Evolutionary conservation across 768 basidiomycete species (phyloP).

Genomic region (Amanita phalloides): DNA sequence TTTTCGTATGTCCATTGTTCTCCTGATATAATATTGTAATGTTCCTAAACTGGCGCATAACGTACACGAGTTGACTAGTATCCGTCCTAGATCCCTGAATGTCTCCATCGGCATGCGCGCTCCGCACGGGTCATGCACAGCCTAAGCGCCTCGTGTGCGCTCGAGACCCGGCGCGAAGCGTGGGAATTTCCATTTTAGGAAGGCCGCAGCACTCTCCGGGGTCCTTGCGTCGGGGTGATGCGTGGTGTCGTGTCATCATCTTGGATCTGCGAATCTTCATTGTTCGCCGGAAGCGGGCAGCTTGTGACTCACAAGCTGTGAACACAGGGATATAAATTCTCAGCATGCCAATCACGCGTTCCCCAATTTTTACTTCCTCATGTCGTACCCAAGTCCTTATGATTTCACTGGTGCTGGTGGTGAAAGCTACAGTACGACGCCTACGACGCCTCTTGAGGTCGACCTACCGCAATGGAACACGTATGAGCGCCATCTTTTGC

Average conservation of each 20-base stretch:
- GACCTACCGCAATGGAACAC: conserved; percentile 27
- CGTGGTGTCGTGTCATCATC: neutral
- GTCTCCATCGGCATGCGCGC: neutral
- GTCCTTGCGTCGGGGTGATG: neutral
- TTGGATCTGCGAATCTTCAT: conserved; percentile 13
- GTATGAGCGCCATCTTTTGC: conserved; percentile 29
- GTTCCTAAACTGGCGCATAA: conserved; percentile 3
- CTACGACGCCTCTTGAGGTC: conserved; percentile 33
- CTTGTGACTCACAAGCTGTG: conserved; percentile 3
- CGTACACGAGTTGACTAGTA: conserved; percentile 7
- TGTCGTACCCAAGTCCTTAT: conserved; percentile 23
- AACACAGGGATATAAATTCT: neutral
- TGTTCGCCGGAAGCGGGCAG: conserved; percentile 21
- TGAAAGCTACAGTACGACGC: conserved; percentile 17
- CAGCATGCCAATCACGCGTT: neutral
- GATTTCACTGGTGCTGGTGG: conserved; percentile 11
- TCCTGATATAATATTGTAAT: conserved; percentile 6
- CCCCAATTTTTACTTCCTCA: conserved; percentile 16
- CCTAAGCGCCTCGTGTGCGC: conserved; percentile 3
- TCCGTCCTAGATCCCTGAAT: neutral
- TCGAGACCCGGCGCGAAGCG: neutral
- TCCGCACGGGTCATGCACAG: neutral
- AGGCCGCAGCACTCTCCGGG: neutral
- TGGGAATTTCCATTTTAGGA: conserved; percentile 3
- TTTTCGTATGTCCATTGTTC: conserved; percentile 2